phyloP scores from a whole-genome alignment of 169 alveolate genomes.

The Plasmodium berghei region DNA sequence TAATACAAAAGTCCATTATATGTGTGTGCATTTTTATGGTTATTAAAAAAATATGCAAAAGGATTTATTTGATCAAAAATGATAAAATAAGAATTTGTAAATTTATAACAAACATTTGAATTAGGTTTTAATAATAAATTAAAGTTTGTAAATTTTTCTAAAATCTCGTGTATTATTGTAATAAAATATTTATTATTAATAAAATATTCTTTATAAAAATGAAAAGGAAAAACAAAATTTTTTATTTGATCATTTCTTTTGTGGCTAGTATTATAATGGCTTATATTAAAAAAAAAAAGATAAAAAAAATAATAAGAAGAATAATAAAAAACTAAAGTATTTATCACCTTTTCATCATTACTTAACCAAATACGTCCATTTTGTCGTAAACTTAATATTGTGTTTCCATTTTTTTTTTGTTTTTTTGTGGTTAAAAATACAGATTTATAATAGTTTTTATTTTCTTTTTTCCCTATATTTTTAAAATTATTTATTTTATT shows the following conservation, averaged over 20 bases:
- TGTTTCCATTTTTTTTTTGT: constrained; percentile 16
- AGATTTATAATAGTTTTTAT: constrained; percentile 50
- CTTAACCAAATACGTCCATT: constrained; percentile 73
- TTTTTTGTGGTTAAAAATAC: constrained; percentile 36
- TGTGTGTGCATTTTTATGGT: not conserved
- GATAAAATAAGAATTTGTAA: constrained; percentile 20
- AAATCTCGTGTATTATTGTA: constrained; percentile 11
- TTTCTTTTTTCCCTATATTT: constrained; percentile 46
- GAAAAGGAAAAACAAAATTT: not conserved
- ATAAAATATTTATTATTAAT: constrained; percentile 29
- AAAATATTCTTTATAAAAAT: constrained; percentile 22
- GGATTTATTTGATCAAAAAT: constrained; percentile 33
- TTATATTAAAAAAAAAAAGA: constrained; percentile 29
- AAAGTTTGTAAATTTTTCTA: constrained; percentile 20
- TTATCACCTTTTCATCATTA: constrained; percentile 45
- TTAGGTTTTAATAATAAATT: constrained; percentile 34
- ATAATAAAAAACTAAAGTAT: constrained; percentile 56
- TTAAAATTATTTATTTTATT: not conserved
- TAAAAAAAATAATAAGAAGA: constrained; percentile 58
- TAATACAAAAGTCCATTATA: not conserved
- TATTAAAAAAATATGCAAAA: not conserved
- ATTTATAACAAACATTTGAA: constrained; percentile 42
- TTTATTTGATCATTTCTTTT: too few species aligned
- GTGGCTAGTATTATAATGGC: not conserved
- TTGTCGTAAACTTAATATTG: constrained; percentile 65